These are phyloP conservation scores for Lignosus rhinocerotis DNA, from an alignment of 1,284 basidiomycete species.

Conservation along the genomic window DNA sequence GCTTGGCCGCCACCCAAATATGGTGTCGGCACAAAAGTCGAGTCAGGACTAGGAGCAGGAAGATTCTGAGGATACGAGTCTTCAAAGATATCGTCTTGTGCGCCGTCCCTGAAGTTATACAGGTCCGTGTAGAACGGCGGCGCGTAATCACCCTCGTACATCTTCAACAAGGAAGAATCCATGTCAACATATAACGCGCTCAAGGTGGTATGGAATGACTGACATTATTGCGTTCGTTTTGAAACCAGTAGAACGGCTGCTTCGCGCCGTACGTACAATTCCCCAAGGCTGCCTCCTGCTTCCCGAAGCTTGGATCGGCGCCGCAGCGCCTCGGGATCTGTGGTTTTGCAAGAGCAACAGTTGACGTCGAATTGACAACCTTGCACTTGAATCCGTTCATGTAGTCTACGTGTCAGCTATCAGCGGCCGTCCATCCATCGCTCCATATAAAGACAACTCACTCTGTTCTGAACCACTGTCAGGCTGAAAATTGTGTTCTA, in stretches of 20 bases:
- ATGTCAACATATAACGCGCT: not conserved
- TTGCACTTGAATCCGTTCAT: slow-evolving; percentile 80
- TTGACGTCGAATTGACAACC: slow-evolving; percentile 54
- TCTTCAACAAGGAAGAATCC: slow-evolving; percentile 31
- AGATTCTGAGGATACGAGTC: slow-evolving; percentile 34
- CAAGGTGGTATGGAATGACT: not conserved
- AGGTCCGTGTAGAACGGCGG: slow-evolving; percentile 59
- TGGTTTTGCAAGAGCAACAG: slow-evolving; percentile 49
- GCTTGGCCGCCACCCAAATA: slow-evolving; percentile 4
- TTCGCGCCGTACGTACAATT: slow-evolving; percentile 73
- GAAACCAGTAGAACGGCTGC: slow-evolving; percentile 66
- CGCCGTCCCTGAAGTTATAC: slow-evolving; percentile 59
- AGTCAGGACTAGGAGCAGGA: slow-evolving; percentile 18
- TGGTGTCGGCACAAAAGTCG: slow-evolving; percentile 24
- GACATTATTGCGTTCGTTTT: slow-evolving; percentile 60
- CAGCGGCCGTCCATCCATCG: not conserved
- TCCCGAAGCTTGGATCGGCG: slow-evolving; percentile 42
- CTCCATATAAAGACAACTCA: slow-evolving; percentile 21
- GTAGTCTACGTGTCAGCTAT: slow-evolving; percentile 46
- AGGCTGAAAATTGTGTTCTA: slow-evolving; percentile 20
- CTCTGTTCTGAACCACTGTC: slow-evolving; percentile 49
- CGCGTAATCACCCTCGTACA: slow-evolving; percentile 53
- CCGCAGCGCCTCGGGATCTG: slow-evolving; percentile 57
- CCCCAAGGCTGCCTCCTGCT: slow-evolving; percentile 42
- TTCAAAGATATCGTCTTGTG: slow-evolving; percentile 65